Evolutionary conservation across 2,329 filamentous ascomycete species (phyloP).

Genomic region (Fusarium sacchari): DNA sequence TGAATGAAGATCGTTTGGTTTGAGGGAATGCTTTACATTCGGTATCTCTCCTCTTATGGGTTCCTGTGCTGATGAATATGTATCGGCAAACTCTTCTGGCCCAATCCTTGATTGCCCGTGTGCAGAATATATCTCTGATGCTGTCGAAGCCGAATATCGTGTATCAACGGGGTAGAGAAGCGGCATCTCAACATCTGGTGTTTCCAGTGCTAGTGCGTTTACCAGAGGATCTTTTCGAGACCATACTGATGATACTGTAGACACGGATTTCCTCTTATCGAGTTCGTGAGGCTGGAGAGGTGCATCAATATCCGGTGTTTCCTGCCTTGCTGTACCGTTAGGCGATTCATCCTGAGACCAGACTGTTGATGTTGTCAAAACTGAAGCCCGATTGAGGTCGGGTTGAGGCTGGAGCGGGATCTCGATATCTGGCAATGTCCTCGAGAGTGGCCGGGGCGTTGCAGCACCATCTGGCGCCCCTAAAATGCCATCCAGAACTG

Average conservation of each 20-base stretch:
- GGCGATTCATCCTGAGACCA: slow-evolving; percentile 16
- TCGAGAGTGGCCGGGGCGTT: slow-evolving; percentile 24
- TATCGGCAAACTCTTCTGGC: slow-evolving; percentile 19
- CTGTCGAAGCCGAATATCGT: slow-evolving; percentile 27
- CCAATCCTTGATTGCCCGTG: not conserved
- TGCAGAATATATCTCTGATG: slow-evolving; percentile 23
- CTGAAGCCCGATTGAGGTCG: slow-evolving; percentile 11
- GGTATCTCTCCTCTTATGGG: slow-evolving; percentile 14
- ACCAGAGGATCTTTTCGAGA: not conserved
- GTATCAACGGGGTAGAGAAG: slow-evolving; percentile 15
- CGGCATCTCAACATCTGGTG: slow-evolving; percentile 8
- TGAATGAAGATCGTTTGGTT: slow-evolving; percentile 6
- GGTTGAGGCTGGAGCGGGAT: slow-evolving; percentile 14
- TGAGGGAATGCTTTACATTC: slow-evolving; percentile 8
- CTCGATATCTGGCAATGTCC: slow-evolving; percentile 18
- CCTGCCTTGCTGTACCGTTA: not conserved
- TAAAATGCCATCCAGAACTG: slow-evolving; percentile 18
- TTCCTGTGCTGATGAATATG: slow-evolving; percentile 2
- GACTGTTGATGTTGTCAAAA: slow-evolving; percentile 25
- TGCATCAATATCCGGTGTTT: slow-evolving; percentile 17
- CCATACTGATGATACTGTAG: slow-evolving; percentile 18
- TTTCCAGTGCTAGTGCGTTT: slow-evolving; percentile 1
- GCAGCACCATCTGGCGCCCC: slow-evolving; percentile 3
- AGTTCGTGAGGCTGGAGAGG: slow-evolving; percentile 24
- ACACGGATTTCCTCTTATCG: slow-evolving; percentile 6